Evolutionary conservation across 129 eudicot genomes (phyloP), one percentile per base, ranked within the genome.

Genomic region (Tagetes patula): DNA sequence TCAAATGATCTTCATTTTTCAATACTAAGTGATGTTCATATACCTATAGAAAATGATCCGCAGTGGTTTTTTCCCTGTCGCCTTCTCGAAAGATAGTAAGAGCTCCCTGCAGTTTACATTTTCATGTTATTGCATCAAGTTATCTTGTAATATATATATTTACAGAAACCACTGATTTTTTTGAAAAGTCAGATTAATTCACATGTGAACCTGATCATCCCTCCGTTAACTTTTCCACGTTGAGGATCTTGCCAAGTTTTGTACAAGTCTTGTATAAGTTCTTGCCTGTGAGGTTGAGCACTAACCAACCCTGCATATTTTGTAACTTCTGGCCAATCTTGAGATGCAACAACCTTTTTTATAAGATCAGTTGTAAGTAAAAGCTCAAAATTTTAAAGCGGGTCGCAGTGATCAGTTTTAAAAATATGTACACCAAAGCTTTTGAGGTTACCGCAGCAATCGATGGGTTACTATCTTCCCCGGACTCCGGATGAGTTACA

Each of bases 231-330:
- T 68, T 84, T 84, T 41, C 96, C 98, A 46, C 64, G 70, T 6
- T 77, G 82, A 13, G 98, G 98, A 75, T 92, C 98, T 78, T 89
- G 85, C 91, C 95, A 89, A 37, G 90, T 89, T 78, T 87, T 89
- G 70, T 83, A 92, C 77, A 93, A 64, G 75, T 93, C 98, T 70
- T 93, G 96, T 46, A 93, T 93, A 46, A 93, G 87, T 81, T 93
- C 98, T 80, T 93, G 95, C 79, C 98, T 80, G 69, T 86, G 98
- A 60, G 96, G 86, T 72, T 93, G 98, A 31, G 98, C 98, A 77
- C 90, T 87, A 33, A 93, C 96, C 66, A 90, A 43, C 36, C 96
- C 98, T 1, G 96, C 91, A 72, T 90, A 93, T 78, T 90, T 93
- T 12, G 96, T 93, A 48, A 89, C 88, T 73, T 93, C 95, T 4